Evolutionary conservation across 768 basidiomycete species (phyloP).

Genomic region (Strobilomyces echinocephalus): DNA sequence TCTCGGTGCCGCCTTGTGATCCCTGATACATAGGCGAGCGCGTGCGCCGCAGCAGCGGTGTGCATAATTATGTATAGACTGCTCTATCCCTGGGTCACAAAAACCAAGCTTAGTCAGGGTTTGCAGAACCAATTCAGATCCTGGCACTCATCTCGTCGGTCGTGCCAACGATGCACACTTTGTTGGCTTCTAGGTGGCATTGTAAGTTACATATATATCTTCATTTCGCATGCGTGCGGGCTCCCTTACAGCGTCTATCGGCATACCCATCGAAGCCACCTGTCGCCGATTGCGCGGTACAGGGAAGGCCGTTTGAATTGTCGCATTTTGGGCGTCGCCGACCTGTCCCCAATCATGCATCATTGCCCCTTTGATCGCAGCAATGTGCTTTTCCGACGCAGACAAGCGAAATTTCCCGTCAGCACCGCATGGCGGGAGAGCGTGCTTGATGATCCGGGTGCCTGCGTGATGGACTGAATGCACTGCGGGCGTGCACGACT

Average conservation of each 20-base stretch:
- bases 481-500: constrained; percentile 8
- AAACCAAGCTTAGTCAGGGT: constrained; percentile 8
- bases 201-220: constrained; percentile 9
- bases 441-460: constrained; percentile 1
- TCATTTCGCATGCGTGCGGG: constrained; percentile 10
- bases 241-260: constrained; percentile 14
- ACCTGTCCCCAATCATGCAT: constrained; percentile 25
- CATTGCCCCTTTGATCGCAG: constrained; percentile 20
- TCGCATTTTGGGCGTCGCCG: constrained; percentile 23
- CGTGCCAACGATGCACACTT: constrained; percentile 10
- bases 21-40: constrained; percentile 8
- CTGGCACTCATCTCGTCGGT: constrained; percentile 1
- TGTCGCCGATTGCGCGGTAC: constrained; percentile 21
- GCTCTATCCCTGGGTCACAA: constrained; percentile 11
- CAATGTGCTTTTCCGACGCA: constrained; percentile 13
- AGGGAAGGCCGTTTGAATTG: constrained; percentile 3
- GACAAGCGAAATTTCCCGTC: constrained; percentile 11
- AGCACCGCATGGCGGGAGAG: constrained; percentile 5
- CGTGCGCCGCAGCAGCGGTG: constrained; percentile 17
- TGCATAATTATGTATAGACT: constrained; percentile 7
- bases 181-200: constrained; percentile 9
- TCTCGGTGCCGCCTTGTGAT: constrained; percentile 25
- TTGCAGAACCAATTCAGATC: constrained; percentile 5
- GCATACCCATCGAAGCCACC: constrained; percentile 9
- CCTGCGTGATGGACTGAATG: constrained; percentile 11